Base-by-base conservation (phyloP, 2,329 filamentous ascomycete genomes). In the Pseudocercospora macadamiae region DNA sequence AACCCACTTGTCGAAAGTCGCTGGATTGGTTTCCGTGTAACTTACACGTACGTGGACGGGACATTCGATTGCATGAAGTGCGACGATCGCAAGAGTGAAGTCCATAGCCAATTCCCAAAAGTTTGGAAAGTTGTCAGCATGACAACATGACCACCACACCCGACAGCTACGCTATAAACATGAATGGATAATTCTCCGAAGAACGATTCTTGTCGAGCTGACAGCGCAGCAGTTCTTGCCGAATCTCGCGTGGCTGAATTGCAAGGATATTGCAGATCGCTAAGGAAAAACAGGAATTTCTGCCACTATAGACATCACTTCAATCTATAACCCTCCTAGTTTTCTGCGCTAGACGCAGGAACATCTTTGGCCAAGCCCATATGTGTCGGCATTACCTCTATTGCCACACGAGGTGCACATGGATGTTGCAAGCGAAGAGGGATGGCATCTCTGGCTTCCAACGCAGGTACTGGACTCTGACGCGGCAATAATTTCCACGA, bases 261-360 rank as follows among this genome's bases (percentile, higher is more conserved):
- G 23, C 16, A 34, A 21, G 48, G 28, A 34, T 51, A 6, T 21
- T 51, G 48, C 26, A 10, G 48, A 51, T 51, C 48, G n/a, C 5
- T 51, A 5, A 19, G 16, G 26, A 14, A 25, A 51, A 34, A 34
- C 16, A 34, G 18, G 48, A 34, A 51, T 37, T 34, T n/a, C 18
- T 51, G 8, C 26, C 48, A 37, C 48, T 36, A 36, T 36, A 37
- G 18, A 37, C 48, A 51, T 36, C 48, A 51, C 32, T 34, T 36
- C 48, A 34, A 30, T 51, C n/a, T 51, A 36, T 34, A 51, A 34
- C 48, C 48, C 48, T 51, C 32, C 48, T 51, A 51, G 30, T 36
- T 47, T 28, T 32, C n/a, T 6, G 25, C 48, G 32, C 30, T 37
- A 51, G 21, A 10, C 10, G 39, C 12, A n/a, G 12, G 39, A 21